phyloP scores from a whole-genome alignment of 2,329 filamentous ascomycete species.

The Penicillium sclerotiorum region DNA sequence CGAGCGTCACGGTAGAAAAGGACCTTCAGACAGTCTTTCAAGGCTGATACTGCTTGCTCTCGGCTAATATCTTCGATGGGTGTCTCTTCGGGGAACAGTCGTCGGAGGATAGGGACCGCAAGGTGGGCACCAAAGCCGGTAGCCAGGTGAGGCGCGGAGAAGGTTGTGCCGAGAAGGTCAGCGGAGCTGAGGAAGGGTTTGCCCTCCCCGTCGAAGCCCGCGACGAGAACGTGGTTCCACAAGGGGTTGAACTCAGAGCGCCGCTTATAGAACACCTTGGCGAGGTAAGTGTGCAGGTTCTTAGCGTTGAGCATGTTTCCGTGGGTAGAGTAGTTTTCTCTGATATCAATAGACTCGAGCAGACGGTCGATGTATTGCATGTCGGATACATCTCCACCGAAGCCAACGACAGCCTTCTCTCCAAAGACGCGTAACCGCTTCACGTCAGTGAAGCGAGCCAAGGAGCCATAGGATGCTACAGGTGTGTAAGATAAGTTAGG shows the following conservation, averaged over 20 bases:
- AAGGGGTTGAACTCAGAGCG: slow-evolving; percentile 95
- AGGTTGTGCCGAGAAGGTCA: slow-evolving; percentile 91
- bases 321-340: slow-evolving; percentile 75
- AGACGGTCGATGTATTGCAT: slow-evolving; percentile 98
- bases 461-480: slow-evolving; percentile 91
- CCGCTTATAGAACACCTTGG: slow-evolving; percentile 94
- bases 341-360: slow-evolving; percentile 80
- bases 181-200: slow-evolving; percentile 89
- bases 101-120: slow-evolving; percentile 87
- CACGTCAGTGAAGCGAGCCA: slow-evolving; percentile 93
- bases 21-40: slow-evolving; percentile 98
- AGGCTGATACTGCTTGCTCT: slow-evolving; percentile 76
- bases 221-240: slow-evolving; percentile 94
- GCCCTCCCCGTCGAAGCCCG: slow-evolving; percentile 76
- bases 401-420: slow-evolving; percentile 80
- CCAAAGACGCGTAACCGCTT: slow-evolving; percentile 93
- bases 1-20: slow-evolving; percentile 96
- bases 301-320: slow-evolving; percentile 72
- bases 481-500: background rate
- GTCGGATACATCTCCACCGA: slow-evolving; percentile 95
- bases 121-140: slow-evolving; percentile 94
- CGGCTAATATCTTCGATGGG: slow-evolving; percentile 69
- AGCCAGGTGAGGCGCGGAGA: slow-evolving; percentile 81
- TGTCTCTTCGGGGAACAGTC: slow-evolving; percentile 80
- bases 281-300: slow-evolving; percentile 94